Evolutionary conservation across 1,139 yeast species (phyloP).

Genomic region (Trichomonascaceae sp.): DNA sequence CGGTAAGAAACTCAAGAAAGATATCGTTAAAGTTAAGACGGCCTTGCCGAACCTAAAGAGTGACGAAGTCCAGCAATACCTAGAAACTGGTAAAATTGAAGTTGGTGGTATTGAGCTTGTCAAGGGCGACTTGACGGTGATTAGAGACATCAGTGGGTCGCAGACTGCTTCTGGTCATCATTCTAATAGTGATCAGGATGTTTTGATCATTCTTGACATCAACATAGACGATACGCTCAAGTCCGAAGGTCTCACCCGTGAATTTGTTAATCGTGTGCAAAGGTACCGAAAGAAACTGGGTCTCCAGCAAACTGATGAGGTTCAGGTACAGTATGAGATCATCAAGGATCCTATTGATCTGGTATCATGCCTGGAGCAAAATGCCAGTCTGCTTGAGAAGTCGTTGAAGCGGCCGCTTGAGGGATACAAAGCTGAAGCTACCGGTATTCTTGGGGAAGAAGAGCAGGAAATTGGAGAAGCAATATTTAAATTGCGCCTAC

Average conservation of each 20-base stretch:
- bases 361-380: slow-evolving; percentile 54
- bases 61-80: slow-evolving; percentile 71
- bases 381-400: slow-evolving; percentile 65
- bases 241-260: slow-evolving; percentile 94
- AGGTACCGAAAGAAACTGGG: slow-evolving; percentile 97
- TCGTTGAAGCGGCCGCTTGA: slow-evolving; percentile 56
- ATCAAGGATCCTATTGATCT: slow-evolving; percentile 62
- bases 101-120: slow-evolving; percentile 91
- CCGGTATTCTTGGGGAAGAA: slow-evolving; percentile 59
- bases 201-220: slow-evolving; percentile 81
- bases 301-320: slow-evolving; percentile 91
- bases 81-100: slow-evolving; percentile 64
- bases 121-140: slow-evolving; percentile 81
- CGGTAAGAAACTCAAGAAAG: slow-evolving; percentile 94
- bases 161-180: slow-evolving; percentile 62
- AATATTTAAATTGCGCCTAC: slow-evolving; percentile 69
- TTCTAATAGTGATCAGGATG: slow-evolving; percentile 82
- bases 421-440: slow-evolving; percentile 18
- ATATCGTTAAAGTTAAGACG: slow-evolving; percentile 88
- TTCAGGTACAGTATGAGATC: slow-evolving; percentile 73
- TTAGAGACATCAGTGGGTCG: slow-evolving; percentile 75
- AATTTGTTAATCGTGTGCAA: slow-evolving; percentile 93
- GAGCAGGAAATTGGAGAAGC: slow-evolving; percentile 88
- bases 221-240: slow-evolving; percentile 81
- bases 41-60: slow-evolving; percentile 81